These are phyloP conservation scores for Apiospora hydei DNA, from an alignment of 2,329 filamentous ascomycete genomes.

Conservation along the genomic window DNA sequence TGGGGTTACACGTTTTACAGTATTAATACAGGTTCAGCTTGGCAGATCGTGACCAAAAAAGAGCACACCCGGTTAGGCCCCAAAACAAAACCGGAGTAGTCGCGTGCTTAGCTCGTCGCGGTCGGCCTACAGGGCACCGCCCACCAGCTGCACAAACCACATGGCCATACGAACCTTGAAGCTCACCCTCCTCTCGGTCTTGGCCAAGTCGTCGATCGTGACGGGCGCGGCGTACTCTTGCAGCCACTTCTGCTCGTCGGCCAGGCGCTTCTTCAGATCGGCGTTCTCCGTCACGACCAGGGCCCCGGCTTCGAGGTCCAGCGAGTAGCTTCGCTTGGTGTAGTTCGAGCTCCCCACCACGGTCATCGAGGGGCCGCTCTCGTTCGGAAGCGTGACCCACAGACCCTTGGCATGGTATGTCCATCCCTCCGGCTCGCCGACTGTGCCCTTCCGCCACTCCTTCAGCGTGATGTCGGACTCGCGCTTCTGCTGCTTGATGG, in stretches of 20 bases:
- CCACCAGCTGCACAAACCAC: constrained; percentile 89
- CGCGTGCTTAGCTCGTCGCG: background rate
- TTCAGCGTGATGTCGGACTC: constrained; percentile 72
- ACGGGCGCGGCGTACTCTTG: constrained; percentile 75
- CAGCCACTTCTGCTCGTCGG: constrained; percentile 81
- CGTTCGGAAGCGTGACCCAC: constrained; percentile 79
- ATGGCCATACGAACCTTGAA: constrained; percentile 87
- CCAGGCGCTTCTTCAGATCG: constrained; percentile 74
- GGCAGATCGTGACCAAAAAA: background rate
- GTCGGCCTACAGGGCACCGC: constrained; percentile 75
- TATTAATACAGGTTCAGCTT: background rate
- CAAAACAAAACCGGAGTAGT: background rate
- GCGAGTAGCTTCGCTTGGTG: constrained; percentile 89
- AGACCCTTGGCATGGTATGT: constrained; percentile 98
- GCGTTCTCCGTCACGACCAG: constrained; percentile 83
- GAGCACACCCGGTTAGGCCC: background rate
- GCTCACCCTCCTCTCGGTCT: constrained; percentile 82
- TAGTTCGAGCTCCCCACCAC: constrained; percentile 95
- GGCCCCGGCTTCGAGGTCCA: constrained; percentile 90
- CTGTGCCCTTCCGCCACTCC: constrained; percentile 86
- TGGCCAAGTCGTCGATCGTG: constrained; percentile 80
- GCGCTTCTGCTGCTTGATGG: constrained; percentile 53
- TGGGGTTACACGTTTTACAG: background rate
- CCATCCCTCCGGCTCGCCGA: constrained; percentile 85
- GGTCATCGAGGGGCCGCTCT: constrained; percentile 75